A percentile compares a stretch with the other conserved stretches of the same genome.
Conservation (phyloP, 2,329 filamentous ascomycete genomes). For the Verticillium zaregamsianum region DNA sequence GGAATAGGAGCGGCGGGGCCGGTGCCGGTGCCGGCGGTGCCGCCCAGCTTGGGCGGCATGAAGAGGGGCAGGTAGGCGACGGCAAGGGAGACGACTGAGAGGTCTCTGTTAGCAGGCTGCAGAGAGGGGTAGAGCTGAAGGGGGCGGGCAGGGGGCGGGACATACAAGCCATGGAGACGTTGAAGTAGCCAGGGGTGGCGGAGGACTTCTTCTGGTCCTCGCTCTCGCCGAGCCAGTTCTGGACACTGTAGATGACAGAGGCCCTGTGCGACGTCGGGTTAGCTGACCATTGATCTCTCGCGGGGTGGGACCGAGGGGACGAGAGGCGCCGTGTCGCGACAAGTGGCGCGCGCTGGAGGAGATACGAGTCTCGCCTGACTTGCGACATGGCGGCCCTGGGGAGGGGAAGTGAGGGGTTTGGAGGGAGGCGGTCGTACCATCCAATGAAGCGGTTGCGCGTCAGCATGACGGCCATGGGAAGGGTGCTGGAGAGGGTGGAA, state of each 20-base stretch:
- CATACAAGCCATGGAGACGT: constrained; percentile 74
- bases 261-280: constrained; percentile 45
- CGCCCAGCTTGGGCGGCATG: constrained; percentile 33
- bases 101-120: not conserved
- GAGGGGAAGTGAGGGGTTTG: not conserved
- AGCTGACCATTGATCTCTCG: not conserved
- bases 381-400: not conserved
- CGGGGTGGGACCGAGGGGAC: not conserved
- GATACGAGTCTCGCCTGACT: not conserved
- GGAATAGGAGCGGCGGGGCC: constrained; percentile 23
- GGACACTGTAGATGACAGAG: constrained; percentile 68
- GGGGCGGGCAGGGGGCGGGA: constrained; percentile 15
- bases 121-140: not conserved
- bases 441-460: constrained; percentile 79
- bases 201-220: constrained; percentile 60
- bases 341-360: not conserved
- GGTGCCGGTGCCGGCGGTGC: constrained; percentile 25
- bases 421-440: constrained; percentile 41
- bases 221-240: constrained; percentile 75
- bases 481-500: constrained; percentile 67
- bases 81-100: constrained; percentile 54
- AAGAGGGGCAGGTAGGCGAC: constrained; percentile 49
- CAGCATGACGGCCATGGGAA: constrained; percentile 96
- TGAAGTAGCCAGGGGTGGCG: constrained; percentile 65
- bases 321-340: not conserved